Conservation (phyloP, 345 rosid species). For the Cardiospermum halicacabum region DNA sequence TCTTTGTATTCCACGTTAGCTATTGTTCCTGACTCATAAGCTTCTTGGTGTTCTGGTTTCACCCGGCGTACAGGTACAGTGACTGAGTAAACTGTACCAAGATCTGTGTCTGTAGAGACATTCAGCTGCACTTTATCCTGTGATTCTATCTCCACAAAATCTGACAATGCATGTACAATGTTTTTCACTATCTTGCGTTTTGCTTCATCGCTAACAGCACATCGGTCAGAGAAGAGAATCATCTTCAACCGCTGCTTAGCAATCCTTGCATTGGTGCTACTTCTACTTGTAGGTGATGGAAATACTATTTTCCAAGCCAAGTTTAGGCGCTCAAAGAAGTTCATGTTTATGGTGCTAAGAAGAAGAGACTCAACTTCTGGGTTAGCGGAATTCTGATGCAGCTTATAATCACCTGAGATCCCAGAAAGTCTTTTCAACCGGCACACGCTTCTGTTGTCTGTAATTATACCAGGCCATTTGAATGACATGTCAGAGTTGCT, state of each 20-base stretch:
- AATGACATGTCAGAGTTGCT: conserved; percentile 21
- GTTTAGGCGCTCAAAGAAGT: conserved; percentile 75
- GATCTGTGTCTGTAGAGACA: conserved; percentile 75
- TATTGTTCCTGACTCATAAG: conserved; percentile 56
- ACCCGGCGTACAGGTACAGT: conserved; percentile 90
- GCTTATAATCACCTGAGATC: conserved; percentile 45
- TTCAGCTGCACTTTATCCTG: conserved; percentile 93
- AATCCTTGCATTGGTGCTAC: conserved; percentile 86
- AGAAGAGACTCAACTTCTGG: conserved; percentile 76
- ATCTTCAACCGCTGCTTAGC: conserved; percentile 96
- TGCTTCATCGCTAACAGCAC: conserved; percentile 93
- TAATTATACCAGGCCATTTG: conserved; percentile 29
- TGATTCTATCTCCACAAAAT: conserved; percentile 92
- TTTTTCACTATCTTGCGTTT: conserved; percentile 79
- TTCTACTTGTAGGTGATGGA: conserved; percentile 64
- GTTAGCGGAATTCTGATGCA: conserved; percentile 45
- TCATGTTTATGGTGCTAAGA: conserved; percentile 66
- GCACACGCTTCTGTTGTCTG: conserved; percentile 25
- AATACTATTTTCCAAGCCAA: conserved; percentile 91
- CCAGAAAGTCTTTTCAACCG: conserved; percentile 39
- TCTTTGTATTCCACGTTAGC: conserved; percentile 77
- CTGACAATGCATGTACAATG: conserved; percentile 69
- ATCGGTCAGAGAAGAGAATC: conserved; percentile 97
- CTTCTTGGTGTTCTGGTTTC: conserved; percentile 72
- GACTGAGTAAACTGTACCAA: conserved; percentile 91